A percentile compares a stretch with the other conserved stretches of the same genome.
phyloP scores from a whole-genome alignment of 108 stramenopile genomes.

The Aurantiochytrium sp. region DNA sequence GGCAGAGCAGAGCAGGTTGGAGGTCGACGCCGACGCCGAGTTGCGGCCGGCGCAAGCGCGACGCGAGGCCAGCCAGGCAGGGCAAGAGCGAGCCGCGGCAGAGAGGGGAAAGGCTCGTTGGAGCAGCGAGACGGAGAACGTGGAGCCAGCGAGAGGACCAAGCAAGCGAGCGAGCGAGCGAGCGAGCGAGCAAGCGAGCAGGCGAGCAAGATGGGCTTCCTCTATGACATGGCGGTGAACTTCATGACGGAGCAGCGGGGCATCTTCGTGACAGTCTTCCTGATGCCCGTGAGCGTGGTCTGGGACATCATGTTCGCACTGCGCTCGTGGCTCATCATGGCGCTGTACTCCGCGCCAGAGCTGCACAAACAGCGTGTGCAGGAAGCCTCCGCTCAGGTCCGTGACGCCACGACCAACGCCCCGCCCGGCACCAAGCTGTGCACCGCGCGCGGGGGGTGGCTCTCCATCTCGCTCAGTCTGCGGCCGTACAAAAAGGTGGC shows the following conservation, averaged over 20 bases:
- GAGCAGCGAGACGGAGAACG: too few species aligned
- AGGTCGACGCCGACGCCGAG: too few species aligned
- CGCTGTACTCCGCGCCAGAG: slow-evolving; percentile 4
- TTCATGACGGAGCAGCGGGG: slow-evolving; percentile 13
- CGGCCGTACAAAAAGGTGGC: not conserved
- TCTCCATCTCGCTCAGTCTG: not conserved
- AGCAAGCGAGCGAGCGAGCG: not conserved
- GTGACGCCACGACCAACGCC: not conserved
- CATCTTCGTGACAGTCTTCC: slow-evolving; percentile 1
- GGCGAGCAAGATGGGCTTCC: not conserved
- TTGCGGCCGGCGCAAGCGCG: too few species aligned
- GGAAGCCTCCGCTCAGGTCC: not conserved
- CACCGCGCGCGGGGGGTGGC: not conserved
- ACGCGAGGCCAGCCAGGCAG: too few species aligned
- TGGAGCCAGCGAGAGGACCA: too few species aligned
- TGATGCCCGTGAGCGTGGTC: not conserved
- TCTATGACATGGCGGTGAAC: not conserved
- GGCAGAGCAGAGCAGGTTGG: too few species aligned
- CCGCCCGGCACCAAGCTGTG: not conserved
- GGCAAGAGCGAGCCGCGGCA: too few species aligned
- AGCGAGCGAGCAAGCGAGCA: too few species aligned
- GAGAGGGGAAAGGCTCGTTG: too few species aligned
- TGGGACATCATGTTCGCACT: not conserved
- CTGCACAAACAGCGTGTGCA: not conserved
- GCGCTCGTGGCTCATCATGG: not conserved